phyloP scores from a whole-genome alignment of 768 basidiomycete species.

The Lentinula boryana region DNA sequence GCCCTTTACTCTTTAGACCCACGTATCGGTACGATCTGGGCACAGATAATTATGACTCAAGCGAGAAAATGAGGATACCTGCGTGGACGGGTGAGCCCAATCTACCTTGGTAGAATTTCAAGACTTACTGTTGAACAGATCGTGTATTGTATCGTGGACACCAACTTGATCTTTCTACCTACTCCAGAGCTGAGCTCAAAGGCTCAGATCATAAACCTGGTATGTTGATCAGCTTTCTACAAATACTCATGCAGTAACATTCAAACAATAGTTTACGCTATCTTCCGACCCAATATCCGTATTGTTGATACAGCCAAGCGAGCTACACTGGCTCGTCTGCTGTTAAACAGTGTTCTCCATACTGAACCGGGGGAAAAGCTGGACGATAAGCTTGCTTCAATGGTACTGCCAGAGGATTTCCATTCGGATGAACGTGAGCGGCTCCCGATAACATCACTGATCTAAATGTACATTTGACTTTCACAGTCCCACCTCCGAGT shows the following conservation, averaged over 20 bases:
- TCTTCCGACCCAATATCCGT: slow-evolving; percentile 74
- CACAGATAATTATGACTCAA: slow-evolving; percentile 86
- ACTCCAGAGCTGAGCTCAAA: slow-evolving; percentile 78
- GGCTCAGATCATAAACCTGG: slow-evolving; percentile 98
- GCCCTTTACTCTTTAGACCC: slow-evolving; percentile 84
- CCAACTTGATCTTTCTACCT: slow-evolving; percentile 66
- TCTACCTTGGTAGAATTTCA: background rate
- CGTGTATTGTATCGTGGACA: slow-evolving; percentile 84
- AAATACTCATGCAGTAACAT: background rate
- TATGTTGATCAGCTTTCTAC: slow-evolving; percentile 18
- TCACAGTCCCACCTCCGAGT: slow-evolving; percentile 79
- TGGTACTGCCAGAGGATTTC: slow-evolving; percentile 42
- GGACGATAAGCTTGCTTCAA: slow-evolving; percentile 61
- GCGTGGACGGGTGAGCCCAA: slow-evolving; percentile 84
- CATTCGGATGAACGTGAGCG: slow-evolving; percentile 39
- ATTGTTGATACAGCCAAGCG: slow-evolving; percentile 76
- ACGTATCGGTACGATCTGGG: slow-evolving; percentile 89
- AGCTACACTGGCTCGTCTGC: slow-evolving; percentile 56
- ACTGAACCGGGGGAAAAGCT: slow-evolving; percentile 62
- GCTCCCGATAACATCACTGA: background rate
- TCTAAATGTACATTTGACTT: background rate
- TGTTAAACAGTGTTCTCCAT: slow-evolving; percentile 59
- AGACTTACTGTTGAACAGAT: slow-evolving; percentile 44
- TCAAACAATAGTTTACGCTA: slow-evolving; percentile 60
- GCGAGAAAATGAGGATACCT: slow-evolving; percentile 94